phyloP scores from a whole-genome alignment of 2,329 filamentous ascomycete species.

The Pestalotiopsis sp. region DNA sequence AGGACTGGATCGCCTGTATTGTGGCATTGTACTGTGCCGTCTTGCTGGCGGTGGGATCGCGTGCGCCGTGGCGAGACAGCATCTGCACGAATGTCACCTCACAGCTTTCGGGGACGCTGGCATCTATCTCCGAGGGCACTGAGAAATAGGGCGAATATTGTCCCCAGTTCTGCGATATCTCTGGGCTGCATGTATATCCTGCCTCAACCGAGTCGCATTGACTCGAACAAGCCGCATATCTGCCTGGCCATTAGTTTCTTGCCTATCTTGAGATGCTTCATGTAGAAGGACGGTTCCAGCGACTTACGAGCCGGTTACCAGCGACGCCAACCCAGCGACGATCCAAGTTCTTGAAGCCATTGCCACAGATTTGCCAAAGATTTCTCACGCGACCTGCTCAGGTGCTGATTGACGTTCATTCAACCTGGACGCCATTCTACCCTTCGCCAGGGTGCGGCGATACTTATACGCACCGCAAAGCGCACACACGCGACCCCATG shows the following conservation, averaged over 20 bases:
- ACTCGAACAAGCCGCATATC: conserved; percentile 20
- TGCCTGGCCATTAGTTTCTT: not conserved
- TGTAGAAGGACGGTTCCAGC: not conserved
- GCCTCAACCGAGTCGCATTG: conserved; percentile 54
- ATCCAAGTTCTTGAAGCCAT: not conserved
- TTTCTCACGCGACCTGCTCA: not conserved
- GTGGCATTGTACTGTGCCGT: conserved; percentile 64
- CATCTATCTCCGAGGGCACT: conserved; percentile 67
- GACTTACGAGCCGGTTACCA: not conserved
- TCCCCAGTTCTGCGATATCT: conserved; percentile 74
- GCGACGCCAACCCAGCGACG: not conserved
- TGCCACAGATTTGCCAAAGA: not conserved
- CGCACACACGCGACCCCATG: not conserved
- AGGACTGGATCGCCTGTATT: conserved; percentile 65
- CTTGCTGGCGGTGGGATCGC: conserved; percentile 76
- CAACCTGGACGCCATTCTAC: not conserved
- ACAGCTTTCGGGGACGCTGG: conserved; percentile 67
- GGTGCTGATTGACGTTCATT: not conserved
- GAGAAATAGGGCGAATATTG: conserved; percentile 87
- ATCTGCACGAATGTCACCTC: conserved; percentile 78
- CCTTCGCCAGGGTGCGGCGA: not conserved
- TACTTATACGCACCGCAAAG: not conserved
- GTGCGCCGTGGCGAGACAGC: conserved; percentile 82
- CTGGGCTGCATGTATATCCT: conserved; percentile 65
- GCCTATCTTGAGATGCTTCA: not conserved